Evolutionary conservation across 805 yeast genomes (phyloP).

Genomic region (Candida multigemmis): DNA sequence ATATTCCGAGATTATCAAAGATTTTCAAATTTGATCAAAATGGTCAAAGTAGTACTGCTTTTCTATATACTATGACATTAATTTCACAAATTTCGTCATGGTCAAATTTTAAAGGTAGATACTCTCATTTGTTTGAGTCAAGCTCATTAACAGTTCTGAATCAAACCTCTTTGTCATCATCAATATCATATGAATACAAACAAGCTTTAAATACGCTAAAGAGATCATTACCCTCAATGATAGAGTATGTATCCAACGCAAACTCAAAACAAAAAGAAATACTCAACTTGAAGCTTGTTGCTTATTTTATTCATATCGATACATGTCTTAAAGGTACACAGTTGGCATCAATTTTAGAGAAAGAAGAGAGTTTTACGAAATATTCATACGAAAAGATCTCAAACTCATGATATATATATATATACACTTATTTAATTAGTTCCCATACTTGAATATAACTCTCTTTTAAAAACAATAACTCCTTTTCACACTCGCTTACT

Average conservation of each 20-base stretch:
- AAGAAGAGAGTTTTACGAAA: too few species aligned
- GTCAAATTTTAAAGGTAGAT: constrained; percentile 16
- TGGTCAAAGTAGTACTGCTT: constrained; percentile 3
- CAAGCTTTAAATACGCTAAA: too few species aligned
- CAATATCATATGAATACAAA: too few species aligned
- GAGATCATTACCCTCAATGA: too few species aligned
- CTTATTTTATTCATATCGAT: constrained; percentile 11
- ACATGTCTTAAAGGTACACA: constrained; percentile 10
- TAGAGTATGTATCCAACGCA: too few species aligned
- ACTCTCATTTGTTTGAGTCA: constrained; percentile 13
- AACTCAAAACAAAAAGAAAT: constrained; percentile 3
- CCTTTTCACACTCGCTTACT: constrained; percentile 40
- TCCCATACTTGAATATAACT: constrained; percentile 66
- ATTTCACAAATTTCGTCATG: constrained; percentile 13
- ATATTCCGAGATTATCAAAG: too few species aligned
- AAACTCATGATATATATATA: neutral
- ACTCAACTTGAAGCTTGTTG: constrained; percentile 9
- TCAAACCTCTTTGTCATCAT: too few species aligned
- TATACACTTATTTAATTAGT: constrained; percentile 4
- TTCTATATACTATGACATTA: constrained; percentile 7
- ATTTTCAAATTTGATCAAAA: constrained; percentile 4
- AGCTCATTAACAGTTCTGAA: constrained; percentile 1
- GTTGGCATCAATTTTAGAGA: constrained; percentile 6
- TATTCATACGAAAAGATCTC: neutral
- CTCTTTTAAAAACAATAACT: constrained; percentile 53